Evolutionary conservation across 129 eudicot species (phyloP).

Genomic region (Solidago caesia): DNA sequence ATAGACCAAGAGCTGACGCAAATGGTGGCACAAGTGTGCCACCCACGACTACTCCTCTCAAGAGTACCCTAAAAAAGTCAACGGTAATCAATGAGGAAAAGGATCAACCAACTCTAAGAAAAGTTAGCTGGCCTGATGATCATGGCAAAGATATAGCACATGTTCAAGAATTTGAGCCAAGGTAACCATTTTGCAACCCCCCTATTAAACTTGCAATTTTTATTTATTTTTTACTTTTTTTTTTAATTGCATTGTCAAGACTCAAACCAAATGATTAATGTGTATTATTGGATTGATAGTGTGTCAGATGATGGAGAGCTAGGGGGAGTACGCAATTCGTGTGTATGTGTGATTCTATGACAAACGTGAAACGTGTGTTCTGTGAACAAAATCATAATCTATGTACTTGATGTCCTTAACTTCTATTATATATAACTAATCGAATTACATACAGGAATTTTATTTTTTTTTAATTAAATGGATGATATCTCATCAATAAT

Average conservation of each 20-base stretch:
- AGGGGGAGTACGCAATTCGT: slow-evolving; percentile 39
- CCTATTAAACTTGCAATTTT: not conserved
- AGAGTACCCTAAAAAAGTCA: slow-evolving; percentile 50
- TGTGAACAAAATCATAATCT: not conserved
- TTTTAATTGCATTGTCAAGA: too few species aligned
- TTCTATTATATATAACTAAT: too few species aligned
- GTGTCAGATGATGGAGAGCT: slow-evolving; percentile 44
- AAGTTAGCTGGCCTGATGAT: slow-evolving; percentile 51
- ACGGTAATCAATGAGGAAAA: not conserved
- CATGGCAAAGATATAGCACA: slow-evolving; percentile 52
- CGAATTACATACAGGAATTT: too few species aligned
- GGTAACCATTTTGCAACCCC: slow-evolving; percentile 25
- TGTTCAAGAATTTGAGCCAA: slow-evolving; percentile 48
- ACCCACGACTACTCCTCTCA: slow-evolving; percentile 20
- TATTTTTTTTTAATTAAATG: too few species aligned
- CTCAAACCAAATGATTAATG: not conserved
- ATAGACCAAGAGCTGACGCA: not conserved
- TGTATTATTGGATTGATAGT: slow-evolving; percentile 24
- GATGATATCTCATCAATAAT: too few species aligned
- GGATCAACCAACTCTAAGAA: slow-evolving; percentile 24
- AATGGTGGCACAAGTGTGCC: not conserved
- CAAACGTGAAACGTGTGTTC: not conserved
- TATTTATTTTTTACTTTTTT: too few species aligned
- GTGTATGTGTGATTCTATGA: slow-evolving; percentile 45
- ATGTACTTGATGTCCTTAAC: not conserved